Conservation (phyloP, 1,139 yeast genomes). For the Kodamaea sp. region DNA sequence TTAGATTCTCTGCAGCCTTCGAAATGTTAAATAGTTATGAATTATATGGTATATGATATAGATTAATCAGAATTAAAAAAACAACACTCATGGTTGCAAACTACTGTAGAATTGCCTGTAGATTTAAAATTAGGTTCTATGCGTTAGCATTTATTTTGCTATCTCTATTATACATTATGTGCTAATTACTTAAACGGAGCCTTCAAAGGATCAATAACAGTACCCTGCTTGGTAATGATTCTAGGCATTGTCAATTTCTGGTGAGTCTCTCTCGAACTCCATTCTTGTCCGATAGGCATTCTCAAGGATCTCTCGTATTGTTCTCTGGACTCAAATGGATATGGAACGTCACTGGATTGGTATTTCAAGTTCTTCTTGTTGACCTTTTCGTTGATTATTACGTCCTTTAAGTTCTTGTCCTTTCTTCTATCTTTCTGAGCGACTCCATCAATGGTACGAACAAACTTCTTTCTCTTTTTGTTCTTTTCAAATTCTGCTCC, state of each 20-base stretch:
- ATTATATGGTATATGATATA: too few relatives aligned
- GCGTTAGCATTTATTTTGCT: background rate
- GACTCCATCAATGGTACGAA: conserved; percentile 73
- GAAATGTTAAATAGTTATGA: too few relatives aligned
- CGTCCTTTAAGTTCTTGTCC: conserved; percentile 75
- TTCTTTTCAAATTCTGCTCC: conserved; percentile 42
- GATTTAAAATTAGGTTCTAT: too few relatives aligned
- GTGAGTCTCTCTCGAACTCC: conserved; percentile 88
- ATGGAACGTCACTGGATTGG: conserved; percentile 86
- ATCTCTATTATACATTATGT: too few relatives aligned
- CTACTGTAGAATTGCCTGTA: too few relatives aligned
- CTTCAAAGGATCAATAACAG: conserved; percentile 86
- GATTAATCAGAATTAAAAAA: too few relatives aligned
- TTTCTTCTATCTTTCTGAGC: conserved; percentile 67
- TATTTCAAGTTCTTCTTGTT: conserved; percentile 84
- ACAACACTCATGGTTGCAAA: too few relatives aligned
- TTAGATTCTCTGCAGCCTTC: too few relatives aligned
- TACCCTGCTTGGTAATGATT: conserved; percentile 82
- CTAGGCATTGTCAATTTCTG: conserved; percentile 89
- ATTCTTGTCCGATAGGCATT: conserved; percentile 97
- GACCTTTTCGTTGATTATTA: conserved; percentile 84
- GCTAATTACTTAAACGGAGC: conserved; percentile 58
- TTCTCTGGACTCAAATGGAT: conserved; percentile 89
- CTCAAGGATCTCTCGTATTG: conserved; percentile 92
- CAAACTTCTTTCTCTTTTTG: conserved; percentile 59